These are phyloP conservation scores for Pythium myriotylum DNA, from an alignment of 352 stramenopile species.

Conservation along the genomic window DNA sequence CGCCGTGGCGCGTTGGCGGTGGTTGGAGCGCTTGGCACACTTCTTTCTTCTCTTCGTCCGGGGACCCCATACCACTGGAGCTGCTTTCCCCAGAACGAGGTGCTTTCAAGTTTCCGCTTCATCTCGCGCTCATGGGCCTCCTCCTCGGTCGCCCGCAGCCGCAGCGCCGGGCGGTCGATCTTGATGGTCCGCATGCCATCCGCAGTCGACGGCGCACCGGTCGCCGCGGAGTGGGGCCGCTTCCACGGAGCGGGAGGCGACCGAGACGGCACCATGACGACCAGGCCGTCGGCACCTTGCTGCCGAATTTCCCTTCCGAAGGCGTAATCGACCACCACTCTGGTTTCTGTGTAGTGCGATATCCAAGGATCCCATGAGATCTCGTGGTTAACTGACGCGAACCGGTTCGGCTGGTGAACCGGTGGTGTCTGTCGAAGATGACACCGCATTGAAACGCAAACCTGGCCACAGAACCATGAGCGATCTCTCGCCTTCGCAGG, in stretches of 20 bases:
- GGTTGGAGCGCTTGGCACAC: too few relatives aligned
- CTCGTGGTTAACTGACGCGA: neutral
- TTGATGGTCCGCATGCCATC: conserved; percentile 18
- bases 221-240: neutral
- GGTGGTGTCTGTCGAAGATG: neutral
- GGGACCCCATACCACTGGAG: conserved; percentile 11
- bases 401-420: neutral
- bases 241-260: neutral
- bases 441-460: conserved; percentile 22
- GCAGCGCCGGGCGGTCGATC: conserved; percentile 21
- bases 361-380: too few relatives aligned
- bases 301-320: neutral
- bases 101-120: conserved; percentile 1
- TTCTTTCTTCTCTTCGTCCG: neutral
- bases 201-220: neutral
- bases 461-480: conserved; percentile 29
- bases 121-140: conserved; percentile 10
- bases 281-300: neutral
- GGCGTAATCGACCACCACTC: conserved; percentile 26
- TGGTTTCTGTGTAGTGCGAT: conserved; percentile 10
- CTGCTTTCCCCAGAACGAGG: conserved; percentile 16
- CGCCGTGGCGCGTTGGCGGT: neutral
- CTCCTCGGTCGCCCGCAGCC: conserved; percentile 19
- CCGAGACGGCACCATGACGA: conserved; percentile 6
- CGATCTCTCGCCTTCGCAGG: conserved; percentile 32